A percentile compares a stretch with the other conserved stretches of the same genome.
phyloP scores from a whole-genome alignment of 805 yeast genomes.

The Candida manassasensis region DNA sequence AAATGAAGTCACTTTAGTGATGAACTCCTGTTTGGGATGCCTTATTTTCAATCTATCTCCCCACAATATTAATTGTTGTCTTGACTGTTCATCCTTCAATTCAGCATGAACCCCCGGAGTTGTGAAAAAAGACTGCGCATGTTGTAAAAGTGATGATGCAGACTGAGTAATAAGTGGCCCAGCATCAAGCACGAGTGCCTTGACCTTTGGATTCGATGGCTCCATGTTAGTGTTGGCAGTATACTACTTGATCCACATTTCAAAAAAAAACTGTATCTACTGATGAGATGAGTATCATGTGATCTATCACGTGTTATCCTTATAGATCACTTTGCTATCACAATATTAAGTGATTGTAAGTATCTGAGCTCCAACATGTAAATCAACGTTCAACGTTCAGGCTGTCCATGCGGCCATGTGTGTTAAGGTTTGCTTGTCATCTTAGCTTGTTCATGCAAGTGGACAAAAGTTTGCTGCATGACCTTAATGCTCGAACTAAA shows the following conservation, averaged over 20 bases:
- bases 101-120: conserved; percentile 90
- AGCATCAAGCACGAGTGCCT: conserved; percentile 80
- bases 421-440: no score
- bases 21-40: conserved; percentile 68
- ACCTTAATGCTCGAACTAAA: no score
- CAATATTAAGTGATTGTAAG: neutral
- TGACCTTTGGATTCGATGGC: conserved; percentile 27
- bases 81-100: conserved; percentile 78
- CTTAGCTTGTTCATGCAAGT: no score
- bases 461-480: no score
- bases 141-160: conserved; percentile 63
- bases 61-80: conserved; percentile 79
- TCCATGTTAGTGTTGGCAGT: neutral
- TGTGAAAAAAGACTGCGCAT: conserved; percentile 71
- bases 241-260: no score
- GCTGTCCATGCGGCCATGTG: no score
- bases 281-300: neutral
- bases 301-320: neutral
- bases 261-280: neutral
- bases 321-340: no score
- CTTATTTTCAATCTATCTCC: conserved; percentile 62
- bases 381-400: no score
- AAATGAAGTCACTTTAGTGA: conserved; percentile 67
- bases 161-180: conserved; percentile 90
- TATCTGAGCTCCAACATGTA: no score